Conservation (phyloP, 805 yeast genomes). For the Schwanniomyces sp. region DNA sequence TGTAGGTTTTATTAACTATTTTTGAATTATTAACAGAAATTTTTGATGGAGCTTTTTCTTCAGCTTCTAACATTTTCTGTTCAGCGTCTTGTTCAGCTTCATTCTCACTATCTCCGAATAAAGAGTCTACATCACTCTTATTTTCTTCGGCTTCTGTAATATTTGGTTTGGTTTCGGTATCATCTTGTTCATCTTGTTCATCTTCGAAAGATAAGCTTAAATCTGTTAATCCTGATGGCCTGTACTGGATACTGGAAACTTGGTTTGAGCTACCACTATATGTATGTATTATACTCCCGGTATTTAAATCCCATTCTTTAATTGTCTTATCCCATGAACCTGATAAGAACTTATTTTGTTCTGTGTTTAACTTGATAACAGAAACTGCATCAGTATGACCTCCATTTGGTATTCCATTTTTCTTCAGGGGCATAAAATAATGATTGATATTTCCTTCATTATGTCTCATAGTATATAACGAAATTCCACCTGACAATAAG, state of each 20-base stretch:
- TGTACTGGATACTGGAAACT: slow-evolving; percentile 68
- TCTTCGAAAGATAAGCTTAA: slow-evolving; percentile 29
- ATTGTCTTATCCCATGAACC: slow-evolving; percentile 91
- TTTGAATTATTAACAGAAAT: slow-evolving; percentile 11
- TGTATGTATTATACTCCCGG: slow-evolving; percentile 54
- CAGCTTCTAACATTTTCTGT: slow-evolving; percentile 10
- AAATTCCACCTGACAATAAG: slow-evolving; percentile 78
- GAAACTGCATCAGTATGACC: slow-evolving; percentile 80
- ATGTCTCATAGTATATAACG: slow-evolving; percentile 78
- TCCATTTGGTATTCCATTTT: slow-evolving; percentile 13
- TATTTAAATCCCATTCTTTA: slow-evolving; percentile 81
- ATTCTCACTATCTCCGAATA: slow-evolving; percentile 48
- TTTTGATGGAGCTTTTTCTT: slow-evolving; percentile 11
- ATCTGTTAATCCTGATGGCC: slow-evolving; percentile 58
- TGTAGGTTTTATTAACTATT: slow-evolving; percentile 21
- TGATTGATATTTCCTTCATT: slow-evolving; percentile 81
- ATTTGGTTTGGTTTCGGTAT: slow-evolving; percentile 10
- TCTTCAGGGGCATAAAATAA: slow-evolving; percentile 52
- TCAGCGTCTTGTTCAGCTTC: slow-evolving; percentile 16
- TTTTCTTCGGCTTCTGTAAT: slow-evolving; percentile 5
- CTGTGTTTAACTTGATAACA: slow-evolving; percentile 58
- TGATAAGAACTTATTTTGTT: slow-evolving; percentile 65
- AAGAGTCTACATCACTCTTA: slow-evolving; percentile 43
- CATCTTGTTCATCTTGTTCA: slow-evolving; percentile 10
- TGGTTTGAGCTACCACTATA: slow-evolving; percentile 72